Evolutionary conservation across 805 yeast genomes (phyloP).

Genomic region (Tetrapisispora taiwanensis): DNA sequence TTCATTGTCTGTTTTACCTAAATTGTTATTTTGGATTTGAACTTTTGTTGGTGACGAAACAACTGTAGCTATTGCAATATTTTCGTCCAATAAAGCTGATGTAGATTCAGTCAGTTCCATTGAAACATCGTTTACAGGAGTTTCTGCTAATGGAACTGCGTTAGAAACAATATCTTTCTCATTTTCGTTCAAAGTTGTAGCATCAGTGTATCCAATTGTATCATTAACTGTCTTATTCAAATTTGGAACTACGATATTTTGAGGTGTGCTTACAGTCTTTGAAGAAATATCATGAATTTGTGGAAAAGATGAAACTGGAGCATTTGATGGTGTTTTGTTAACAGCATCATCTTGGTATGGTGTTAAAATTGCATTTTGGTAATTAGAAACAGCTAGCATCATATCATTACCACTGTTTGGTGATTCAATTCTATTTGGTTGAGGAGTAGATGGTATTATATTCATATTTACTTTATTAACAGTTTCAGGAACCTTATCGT

Average conservation of each 20-base stretch:
- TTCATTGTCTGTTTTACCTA: not conserved
- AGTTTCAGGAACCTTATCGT: slow-evolving; percentile 6
- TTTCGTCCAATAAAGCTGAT: not conserved
- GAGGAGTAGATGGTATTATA: not conserved
- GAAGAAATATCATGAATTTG: not conserved
- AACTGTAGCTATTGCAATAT: not conserved
- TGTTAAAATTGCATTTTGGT: slow-evolving; percentile 1
- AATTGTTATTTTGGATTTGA: not conserved
- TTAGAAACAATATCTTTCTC: not conserved
- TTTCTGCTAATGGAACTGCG: too few species aligned
- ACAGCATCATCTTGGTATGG: not conserved
- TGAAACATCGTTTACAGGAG: not conserved
- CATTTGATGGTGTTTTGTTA: not conserved
- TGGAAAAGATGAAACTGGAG: not conserved
- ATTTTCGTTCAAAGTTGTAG: not conserved
- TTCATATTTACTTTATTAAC: not conserved
- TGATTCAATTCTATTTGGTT: not conserved
- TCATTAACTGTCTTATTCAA: too few species aligned
- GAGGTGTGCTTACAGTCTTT: not conserved
- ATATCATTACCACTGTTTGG: not conserved
- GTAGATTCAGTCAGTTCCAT: not conserved
- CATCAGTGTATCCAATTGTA: too few species aligned
- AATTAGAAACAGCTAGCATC: not conserved
- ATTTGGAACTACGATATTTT: too few species aligned
- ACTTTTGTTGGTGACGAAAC: slow-evolving; percentile 1